Evolutionary conservation across 1,284 basidiomycete species (phyloP).

Genomic region (Phellopilus nigrolimitatus): DNA sequence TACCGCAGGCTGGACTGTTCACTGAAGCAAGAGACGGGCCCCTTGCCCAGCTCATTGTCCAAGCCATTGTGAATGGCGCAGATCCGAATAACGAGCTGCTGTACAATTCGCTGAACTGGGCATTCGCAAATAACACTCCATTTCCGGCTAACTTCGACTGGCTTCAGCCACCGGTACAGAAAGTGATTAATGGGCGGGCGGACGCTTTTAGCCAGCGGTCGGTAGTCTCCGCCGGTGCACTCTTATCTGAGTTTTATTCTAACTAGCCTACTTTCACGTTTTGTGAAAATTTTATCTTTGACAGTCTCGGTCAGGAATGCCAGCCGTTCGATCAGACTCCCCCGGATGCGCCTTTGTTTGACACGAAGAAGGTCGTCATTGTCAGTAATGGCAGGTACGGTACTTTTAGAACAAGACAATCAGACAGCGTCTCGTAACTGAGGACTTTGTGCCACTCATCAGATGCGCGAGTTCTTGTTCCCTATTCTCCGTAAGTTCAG

Average conservation of each 20-base stretch:
- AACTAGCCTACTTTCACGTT: constrained; percentile 5
- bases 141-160: constrained; percentile 42
- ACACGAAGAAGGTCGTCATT: constrained; percentile 47
- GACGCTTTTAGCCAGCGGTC: constrained; percentile 49
- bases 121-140: constrained; percentile 42
- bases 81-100: constrained; percentile 43
- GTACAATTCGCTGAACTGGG: constrained; percentile 50
- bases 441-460: constrained; percentile 1
- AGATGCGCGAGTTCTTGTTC: constrained; percentile 53
- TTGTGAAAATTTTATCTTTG: background rate
- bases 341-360: constrained; percentile 45
- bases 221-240: constrained; percentile 8
- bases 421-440: background rate
- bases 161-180: constrained; percentile 38
- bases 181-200: constrained; percentile 40
- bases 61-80: constrained; percentile 38
- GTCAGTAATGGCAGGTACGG: constrained; percentile 49
- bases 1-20: constrained; percentile 54
- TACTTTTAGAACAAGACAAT: background rate
- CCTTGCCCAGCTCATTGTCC: constrained; percentile 46
- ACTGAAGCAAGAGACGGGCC: constrained; percentile 46
- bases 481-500: constrained; percentile 44
- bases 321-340: constrained; percentile 44
- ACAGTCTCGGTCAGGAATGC: constrained; percentile 53
- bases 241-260: constrained; percentile 2